Evolutionary conservation across 768 basidiomycete species (phyloP), one percentile per base, ranked within the genome.

Genomic region (Boletus fagicola): DNA sequence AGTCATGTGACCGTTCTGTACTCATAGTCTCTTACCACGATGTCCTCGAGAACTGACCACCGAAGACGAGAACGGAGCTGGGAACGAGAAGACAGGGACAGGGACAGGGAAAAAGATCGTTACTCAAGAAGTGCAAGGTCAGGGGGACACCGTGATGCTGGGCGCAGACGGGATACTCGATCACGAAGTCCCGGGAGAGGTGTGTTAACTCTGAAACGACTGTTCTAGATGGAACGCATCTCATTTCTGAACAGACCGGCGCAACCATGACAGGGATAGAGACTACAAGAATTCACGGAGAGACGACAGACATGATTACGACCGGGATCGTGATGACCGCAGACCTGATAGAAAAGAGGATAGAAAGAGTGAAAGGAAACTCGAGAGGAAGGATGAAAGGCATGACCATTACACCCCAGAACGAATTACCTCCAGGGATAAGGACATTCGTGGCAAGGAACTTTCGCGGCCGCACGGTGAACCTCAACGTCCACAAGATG

Each of bases 21-120:
- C n/a, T 36, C 28, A 46, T 59, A 56, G 71, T 36, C 75, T 81
- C 30, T 67, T 67, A 53, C 83, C 46, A 56, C 64, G n/a, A 73
- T 88, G 85, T 82, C 85, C 61, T 83, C 82, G 54, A 82, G 82
- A 60, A 54, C 72, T 44, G 83, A 83, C 60, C 70, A 79, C 62
- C 77, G 83, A 66, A 74, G 80, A 68, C 80, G 83, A 58, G 86
- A 87, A 65, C 72, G 84, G 62, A 85, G 85, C 65, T 83, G 85
- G 82, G 86, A 87, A 58, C 78, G 74, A 33, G 74, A 74, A 63
- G 71, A 72, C 46, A 65, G 74, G 28, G 28, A 28, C 30, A 30
- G 64, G 26, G 67, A 78, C 57, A 74, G 77, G 48, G 72, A 78
- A 52, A 74, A 74, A 36, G 78, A 81, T 58, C 75, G 81, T 24